Conservation (phyloP, 2,329 filamentous ascomycete species). For the Metarhizium rileyi region DNA sequence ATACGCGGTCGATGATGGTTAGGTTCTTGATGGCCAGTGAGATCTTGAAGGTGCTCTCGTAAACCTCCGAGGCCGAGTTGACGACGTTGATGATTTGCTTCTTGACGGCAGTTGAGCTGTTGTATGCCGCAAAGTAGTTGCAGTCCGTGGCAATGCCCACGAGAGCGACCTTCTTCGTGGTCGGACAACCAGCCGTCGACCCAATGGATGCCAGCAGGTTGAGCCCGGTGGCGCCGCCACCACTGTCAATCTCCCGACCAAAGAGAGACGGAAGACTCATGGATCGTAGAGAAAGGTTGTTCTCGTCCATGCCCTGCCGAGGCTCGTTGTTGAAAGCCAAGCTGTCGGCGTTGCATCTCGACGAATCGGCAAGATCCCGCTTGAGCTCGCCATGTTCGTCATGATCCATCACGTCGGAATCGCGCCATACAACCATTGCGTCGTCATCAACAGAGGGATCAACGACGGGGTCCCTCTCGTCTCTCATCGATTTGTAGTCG, state of each 20-base stretch:
- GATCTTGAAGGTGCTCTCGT: constrained; percentile 89
- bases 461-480: constrained; percentile 60
- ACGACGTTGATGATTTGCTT: constrained; percentile 73
- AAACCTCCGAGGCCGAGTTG: constrained; percentile 78
- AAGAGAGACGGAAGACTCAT: constrained; percentile 58
- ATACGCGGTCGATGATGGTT: constrained; percentile 64
- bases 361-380: constrained; percentile 36
- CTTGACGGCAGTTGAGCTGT: constrained; percentile 49
- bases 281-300: constrained; percentile 43
- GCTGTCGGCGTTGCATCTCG: constrained; percentile 63
- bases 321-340: constrained; percentile 70
- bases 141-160: constrained; percentile 92
- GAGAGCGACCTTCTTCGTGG: constrained; percentile 81
- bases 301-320: constrained; percentile 50
- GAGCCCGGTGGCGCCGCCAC: constrained; percentile 56
- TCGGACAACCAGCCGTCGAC: constrained; percentile 72
- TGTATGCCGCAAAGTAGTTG: constrained; percentile 68
- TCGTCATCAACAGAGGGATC: constrained; percentile 47
- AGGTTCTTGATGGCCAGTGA: constrained; percentile 83
- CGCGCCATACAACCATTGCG: constrained; percentile 83
- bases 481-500: constrained; percentile 64
- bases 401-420: constrained; percentile 62
- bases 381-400: constrained; percentile 46
- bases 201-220: constrained; percentile 75
- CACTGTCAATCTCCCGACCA: constrained; percentile 62